Evolutionary conservation across 2,329 filamentous ascomycete genomes (phyloP).

Genomic region (Xylariales sp.): DNA sequence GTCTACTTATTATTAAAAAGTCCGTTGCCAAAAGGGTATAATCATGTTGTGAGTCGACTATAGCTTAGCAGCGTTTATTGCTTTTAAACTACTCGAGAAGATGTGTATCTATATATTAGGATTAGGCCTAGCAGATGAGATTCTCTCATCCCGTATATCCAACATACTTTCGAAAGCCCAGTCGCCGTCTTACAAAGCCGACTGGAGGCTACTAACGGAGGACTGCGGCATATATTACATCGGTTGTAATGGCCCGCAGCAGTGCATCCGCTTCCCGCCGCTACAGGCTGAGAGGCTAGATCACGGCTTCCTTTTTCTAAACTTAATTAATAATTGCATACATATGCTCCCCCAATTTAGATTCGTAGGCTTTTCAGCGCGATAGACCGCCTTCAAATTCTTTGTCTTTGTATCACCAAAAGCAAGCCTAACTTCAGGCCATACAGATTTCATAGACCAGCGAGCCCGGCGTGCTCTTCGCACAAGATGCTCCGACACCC

Average conservation of each 20-base stretch:
- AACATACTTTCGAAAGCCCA: too few relatives aligned
- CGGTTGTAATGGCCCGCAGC: not conserved
- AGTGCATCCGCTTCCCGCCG: not conserved
- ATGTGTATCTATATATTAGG: too few relatives aligned
- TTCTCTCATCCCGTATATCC: too few relatives aligned
- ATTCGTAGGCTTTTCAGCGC: slow-evolving; percentile 4
- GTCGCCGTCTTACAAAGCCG: too few relatives aligned
- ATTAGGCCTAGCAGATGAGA: too few relatives aligned
- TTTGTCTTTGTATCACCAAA: slow-evolving; percentile 17
- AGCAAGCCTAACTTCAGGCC: slow-evolving; percentile 18
- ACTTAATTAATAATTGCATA: slow-evolving; percentile 1
- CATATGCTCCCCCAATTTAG: not conserved
- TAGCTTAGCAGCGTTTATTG: too few relatives aligned
- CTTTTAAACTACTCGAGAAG: too few relatives aligned
- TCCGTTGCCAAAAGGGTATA: too few relatives aligned
- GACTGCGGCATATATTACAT: too few relatives aligned
- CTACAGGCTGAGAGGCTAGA: not conserved
- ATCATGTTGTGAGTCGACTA: too few relatives aligned
- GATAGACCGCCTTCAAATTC: slow-evolving; percentile 21
- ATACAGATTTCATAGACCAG: slow-evolving; percentile 21
- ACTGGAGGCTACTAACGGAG: too few relatives aligned
- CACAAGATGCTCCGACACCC: slow-evolving; percentile 21
- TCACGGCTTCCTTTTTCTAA: not conserved
- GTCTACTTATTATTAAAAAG: too few relatives aligned
- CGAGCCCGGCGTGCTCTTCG: slow-evolving; percentile 20